A percentile compares a stretch with the other conserved stretches of the same genome.
These are phyloP conservation scores for Fusarium sp. DNA, from an alignment of 2,329 filamentous ascomycete species.

Conservation along the genomic window DNA sequence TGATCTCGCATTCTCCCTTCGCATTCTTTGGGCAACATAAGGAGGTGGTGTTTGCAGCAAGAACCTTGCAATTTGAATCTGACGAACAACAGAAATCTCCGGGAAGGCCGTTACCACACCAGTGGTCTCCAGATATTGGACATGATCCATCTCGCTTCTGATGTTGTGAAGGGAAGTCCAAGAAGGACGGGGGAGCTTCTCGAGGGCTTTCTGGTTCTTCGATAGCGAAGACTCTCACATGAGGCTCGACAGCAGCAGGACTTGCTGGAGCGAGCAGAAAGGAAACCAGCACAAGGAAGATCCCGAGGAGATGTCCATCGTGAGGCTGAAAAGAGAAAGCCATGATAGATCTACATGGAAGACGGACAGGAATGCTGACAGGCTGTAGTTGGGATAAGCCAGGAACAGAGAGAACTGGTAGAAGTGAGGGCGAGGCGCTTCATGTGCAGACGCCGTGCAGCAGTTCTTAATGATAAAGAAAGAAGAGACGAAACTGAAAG, in stretches of 20 bases:
- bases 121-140: constrained; percentile 24
- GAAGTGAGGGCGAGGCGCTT: constrained; percentile 24
- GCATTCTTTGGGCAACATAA: constrained; percentile 40
- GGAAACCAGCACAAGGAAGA: constrained; percentile 35
- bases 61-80: constrained; percentile 33
- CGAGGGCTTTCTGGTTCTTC: constrained; percentile 21
- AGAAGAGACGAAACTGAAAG: constrained; percentile 13
- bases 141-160: constrained; percentile 35
- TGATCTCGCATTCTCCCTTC: constrained; percentile 26
- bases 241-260: constrained; percentile 28
- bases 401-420: constrained; percentile 17
- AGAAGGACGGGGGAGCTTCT: background rate
- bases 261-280: constrained; percentile 33
- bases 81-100: constrained; percentile 40
- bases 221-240: constrained; percentile 23
- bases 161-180: constrained; percentile 16
- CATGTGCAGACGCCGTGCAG: constrained; percentile 34
- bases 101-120: constrained; percentile 35
- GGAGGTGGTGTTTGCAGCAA: constrained; percentile 44
- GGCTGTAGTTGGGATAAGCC: constrained; percentile 1
- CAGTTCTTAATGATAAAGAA: constrained; percentile 39
- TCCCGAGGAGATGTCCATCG: constrained; percentile 28
- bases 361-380: constrained; percentile 3
- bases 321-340: constrained; percentile 30
- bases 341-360: constrained; percentile 41